Evolutionary conservation across 164 flowering plant genomes (phyloP).

Genomic region (Akebia trifoliata): DNA sequence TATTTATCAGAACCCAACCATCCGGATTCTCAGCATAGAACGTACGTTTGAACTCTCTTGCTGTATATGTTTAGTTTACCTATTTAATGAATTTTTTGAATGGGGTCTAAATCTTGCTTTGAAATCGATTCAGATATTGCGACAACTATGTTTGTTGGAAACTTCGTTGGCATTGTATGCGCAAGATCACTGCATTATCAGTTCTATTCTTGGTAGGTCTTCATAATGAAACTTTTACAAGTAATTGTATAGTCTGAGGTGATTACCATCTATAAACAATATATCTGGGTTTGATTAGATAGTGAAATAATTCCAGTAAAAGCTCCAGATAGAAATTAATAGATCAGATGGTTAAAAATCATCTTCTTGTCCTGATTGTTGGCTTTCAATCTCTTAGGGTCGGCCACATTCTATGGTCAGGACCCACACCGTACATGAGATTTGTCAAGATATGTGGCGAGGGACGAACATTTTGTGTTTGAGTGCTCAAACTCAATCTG

Average conservation of each 20-base stretch:
- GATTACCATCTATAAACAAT: background rate
- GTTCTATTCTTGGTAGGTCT: conserved; percentile 82
- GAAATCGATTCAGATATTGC: conserved; percentile 52
- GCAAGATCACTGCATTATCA: conserved; percentile 94
- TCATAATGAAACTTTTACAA: background rate
- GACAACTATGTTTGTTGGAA: conserved; percentile 78
- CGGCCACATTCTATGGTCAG: too few relatives aligned
- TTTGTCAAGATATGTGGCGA: too few relatives aligned
- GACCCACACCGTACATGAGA: too few relatives aligned
- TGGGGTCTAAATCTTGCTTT: conserved; percentile 9
- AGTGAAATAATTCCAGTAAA: too few relatives aligned
- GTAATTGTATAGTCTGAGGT: background rate
- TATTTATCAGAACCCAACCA: conserved; percentile 20
- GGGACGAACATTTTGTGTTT: too few relatives aligned
- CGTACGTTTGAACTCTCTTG: conserved; percentile 39
- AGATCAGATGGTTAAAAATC: too few relatives aligned
- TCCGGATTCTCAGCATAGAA: conserved; percentile 40
- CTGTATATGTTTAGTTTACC: background rate
- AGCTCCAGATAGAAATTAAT: too few relatives aligned
- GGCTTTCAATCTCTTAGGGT: too few relatives aligned
- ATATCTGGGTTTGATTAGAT: background rate
- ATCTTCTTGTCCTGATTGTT: too few relatives aligned
- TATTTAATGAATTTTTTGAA: background rate
- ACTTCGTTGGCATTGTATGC: conserved; percentile 85
- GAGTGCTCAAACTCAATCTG: too few relatives aligned